Percentiles rank a stretch among this genome's conserved stretches.
phyloP scores from a whole-genome alignment of 805 yeast species.

The Yarrowia yakushimensis region DNA sequence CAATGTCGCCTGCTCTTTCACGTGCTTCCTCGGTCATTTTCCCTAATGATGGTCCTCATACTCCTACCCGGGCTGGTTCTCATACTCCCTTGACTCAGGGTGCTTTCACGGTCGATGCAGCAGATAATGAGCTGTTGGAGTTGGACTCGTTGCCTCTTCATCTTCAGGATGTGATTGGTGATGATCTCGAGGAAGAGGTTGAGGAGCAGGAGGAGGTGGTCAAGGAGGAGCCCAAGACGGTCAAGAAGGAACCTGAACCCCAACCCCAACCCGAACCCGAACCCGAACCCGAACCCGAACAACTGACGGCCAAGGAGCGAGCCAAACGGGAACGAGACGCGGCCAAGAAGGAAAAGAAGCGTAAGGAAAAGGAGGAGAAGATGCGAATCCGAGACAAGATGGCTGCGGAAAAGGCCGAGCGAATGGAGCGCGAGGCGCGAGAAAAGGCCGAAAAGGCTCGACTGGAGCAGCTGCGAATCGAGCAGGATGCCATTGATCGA shows the following conservation, averaged over 20 bases:
- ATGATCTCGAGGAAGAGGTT: slow-evolving; percentile 10
- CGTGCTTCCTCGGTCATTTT: slow-evolving; percentile 21
- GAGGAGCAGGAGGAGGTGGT: no score
- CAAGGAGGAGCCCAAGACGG: background rate
- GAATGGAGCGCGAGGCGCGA: slow-evolving; percentile 12
- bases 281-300: background rate
- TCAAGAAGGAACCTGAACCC: background rate
- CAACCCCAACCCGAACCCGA: no score
- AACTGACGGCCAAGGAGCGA: background rate
- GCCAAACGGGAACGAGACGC: slow-evolving; percentile 12
- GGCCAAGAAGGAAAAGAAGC: slow-evolving; percentile 24
- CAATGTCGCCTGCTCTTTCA: slow-evolving; percentile 15
- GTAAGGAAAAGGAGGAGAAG: slow-evolving; percentile 20
- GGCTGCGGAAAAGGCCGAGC: slow-evolving; percentile 23
- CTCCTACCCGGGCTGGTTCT: slow-evolving; percentile 17
- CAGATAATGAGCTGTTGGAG: slow-evolving; percentile 3
- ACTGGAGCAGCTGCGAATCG: slow-evolving; percentile 16
- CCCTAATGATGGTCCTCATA: slow-evolving; percentile 11
- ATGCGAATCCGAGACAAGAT: slow-evolving; percentile 6
- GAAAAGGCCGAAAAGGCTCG: slow-evolving; percentile 24
- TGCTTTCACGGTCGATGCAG: background rate
- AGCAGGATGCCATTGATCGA: slow-evolving; percentile 17
- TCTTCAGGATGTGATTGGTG: slow-evolving; percentile 19
- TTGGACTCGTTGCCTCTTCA: slow-evolving; percentile 14
- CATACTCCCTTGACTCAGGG: slow-evolving; percentile 1